Evolutionary conservation across 805 yeast genomes (phyloP), one percentile per base, ranked within the genome.

Genomic region (Kluyveromyces starmeri): DNA sequence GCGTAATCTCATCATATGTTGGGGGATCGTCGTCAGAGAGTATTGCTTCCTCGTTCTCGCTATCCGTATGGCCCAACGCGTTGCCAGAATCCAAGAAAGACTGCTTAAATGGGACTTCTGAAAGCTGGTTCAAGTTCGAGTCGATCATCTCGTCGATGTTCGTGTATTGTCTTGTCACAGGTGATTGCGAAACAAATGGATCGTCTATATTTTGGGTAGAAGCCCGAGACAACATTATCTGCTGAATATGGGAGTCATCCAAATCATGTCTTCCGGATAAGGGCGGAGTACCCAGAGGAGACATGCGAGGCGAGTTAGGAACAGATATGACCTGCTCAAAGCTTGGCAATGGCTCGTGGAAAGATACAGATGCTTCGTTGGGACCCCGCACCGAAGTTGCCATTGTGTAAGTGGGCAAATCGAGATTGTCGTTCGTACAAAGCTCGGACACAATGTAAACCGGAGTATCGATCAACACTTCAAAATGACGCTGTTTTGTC

Each of bases 381-480:
- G 26, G 36, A 15, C 19, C 33, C 34, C 26, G 30, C 28, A 27
- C 32, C 42, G 18, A 28, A 4, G 42, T 38, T 1, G 57, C 55
- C 46, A 42, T 50, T 3, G 45, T 47, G 32, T 65, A 65, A 2
- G 58, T 51, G 4, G 71, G 71, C 11, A 67, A 45, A 8, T 57
- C 59, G 38, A 61, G 50, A 37, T 53, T 63, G 6, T 58, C 65
- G 15, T 52, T 47, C 3, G 50, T 52, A 44, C 71, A 67, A 3
- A 55, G 43, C 21, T 60, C 61, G 9, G 75, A 69, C n/a, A 72
- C 59, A 13, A 74, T 51, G 20, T 70, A 66, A 23, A 82, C 64
- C 0, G 92, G 92, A 0, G 89, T 80, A 50, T 82, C 92, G 25
- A 82, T 80, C 28, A 82, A 73, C 14, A 82, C 88, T 46, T 82